Percentiles rank a stretch among this genome's conserved stretches.
phyloP scores from a whole-genome alignment of 2,329 filamentous ascomycete species.

The Colletotrichum abscissum region DNA sequence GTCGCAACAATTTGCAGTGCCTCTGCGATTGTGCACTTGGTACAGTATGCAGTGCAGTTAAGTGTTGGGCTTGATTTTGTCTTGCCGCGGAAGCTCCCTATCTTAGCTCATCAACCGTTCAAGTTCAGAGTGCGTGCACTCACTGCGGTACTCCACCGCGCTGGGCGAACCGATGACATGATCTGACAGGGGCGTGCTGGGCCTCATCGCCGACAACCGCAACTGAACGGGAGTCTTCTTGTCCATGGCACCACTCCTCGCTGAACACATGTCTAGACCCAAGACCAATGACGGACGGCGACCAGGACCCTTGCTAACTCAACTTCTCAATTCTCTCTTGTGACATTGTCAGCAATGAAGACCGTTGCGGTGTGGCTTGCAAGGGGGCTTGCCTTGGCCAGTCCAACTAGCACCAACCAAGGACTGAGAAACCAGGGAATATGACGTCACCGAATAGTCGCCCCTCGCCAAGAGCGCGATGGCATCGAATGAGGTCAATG shows the following conservation, averaged over 20 bases:
- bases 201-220: background rate
- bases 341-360: background rate
- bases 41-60: too few relatives aligned
- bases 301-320: background rate
- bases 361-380: constrained; percentile 27
- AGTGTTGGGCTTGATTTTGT: too few relatives aligned
- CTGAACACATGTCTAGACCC: background rate
- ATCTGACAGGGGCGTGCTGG: background rate
- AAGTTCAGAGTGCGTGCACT: too few relatives aligned
- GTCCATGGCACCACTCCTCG: background rate
- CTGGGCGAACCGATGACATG: too few relatives aligned
- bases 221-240: background rate
- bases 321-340: background rate
- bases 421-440: background rate
- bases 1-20: too few relatives aligned
- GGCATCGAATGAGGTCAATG: constrained; percentile 30
- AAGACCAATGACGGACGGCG: background rate
- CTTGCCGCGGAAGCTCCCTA: too few relatives aligned
- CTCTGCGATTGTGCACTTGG: too few relatives aligned
- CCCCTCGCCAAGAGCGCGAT: constrained; percentile 19
- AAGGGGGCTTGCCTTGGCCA: constrained; percentile 25
- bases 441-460: constrained; percentile 20
- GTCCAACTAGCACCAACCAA: constrained; percentile 20
- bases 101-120: too few relatives aligned
- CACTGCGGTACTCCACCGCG: too few relatives aligned